Evolutionary conservation across 2,329 filamentous ascomycete species (phyloP), one percentile per base, ranked within the genome.

Genomic region (Penicillium freii): DNA sequence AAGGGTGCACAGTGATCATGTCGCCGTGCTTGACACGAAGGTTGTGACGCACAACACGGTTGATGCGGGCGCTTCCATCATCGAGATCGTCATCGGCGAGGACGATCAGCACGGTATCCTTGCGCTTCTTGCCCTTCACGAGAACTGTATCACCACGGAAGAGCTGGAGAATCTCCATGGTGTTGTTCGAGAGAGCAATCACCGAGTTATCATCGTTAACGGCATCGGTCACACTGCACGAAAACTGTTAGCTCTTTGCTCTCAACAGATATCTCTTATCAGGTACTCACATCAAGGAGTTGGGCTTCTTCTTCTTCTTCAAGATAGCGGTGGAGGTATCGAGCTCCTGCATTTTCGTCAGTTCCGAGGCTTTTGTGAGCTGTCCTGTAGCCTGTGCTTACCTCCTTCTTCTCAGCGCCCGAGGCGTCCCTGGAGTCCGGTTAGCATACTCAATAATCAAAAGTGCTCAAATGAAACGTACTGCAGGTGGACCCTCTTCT

Each of bases 251-350:
- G 66, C 62, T 63, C 64, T 52, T 51, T 25, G 21, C 60, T 34
- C 40, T 51, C 44, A 42, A 29, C 31, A 43, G 51, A 58, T 48
- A 51, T 56, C 48, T 40, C 33, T 43, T 13, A 34, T 25, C 39
- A 46, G 29, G 33, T 44, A 77, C 88, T 77, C 83, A 96, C 92
- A 99, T 96, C 77, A 99, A 81, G 73, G 93, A 95, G 81, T 99
- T 99, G 70, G 92, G 92, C 91, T 99, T 99, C 92, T 99, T 99
- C 89, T 99, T 99, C 86, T 97, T 97, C 84, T 97, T 97, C 72
- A 99, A 86, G 70, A 99, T 99, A 67, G 94, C 94, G 45, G 94
- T 99, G 52, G 94, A 87, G 62, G 88, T 91, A 74, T 96, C 94
- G 76, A 97, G 90, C 71, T 91, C 87, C 87, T 95, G 71, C 58